Conservation (phyloP, 768 basidiomycete genomes). For the Naganishia vishniacii region DNA sequence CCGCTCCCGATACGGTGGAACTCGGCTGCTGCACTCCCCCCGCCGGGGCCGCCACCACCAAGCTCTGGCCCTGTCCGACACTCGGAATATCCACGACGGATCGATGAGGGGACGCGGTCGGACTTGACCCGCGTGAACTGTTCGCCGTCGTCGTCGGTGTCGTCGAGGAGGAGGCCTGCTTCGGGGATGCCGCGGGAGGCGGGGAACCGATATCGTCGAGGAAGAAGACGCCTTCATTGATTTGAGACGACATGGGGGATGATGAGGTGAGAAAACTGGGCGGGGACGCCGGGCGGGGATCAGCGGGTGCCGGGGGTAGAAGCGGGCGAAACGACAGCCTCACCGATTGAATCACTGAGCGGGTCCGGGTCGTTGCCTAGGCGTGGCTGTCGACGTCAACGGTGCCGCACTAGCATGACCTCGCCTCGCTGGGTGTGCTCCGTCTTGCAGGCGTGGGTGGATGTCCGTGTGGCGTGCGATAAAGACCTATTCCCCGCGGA, state of each 20-base stretch:
- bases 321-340: too few species aligned
- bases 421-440: too few species aligned
- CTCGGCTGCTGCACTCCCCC: too few species aligned
- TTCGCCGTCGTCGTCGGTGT: constrained; percentile 13
- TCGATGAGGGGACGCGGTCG: constrained; percentile 9
- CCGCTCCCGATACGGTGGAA: too few species aligned
- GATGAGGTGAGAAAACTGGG: too few species aligned
- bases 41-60: neutral
- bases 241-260: constrained; percentile 11
- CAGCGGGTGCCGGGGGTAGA: too few species aligned
- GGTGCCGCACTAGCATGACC: constrained; percentile 8
- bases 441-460: too few species aligned
- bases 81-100: constrained; percentile 9
- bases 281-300: too few species aligned
- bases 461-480: too few species aligned
- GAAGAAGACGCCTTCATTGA: constrained; percentile 20
- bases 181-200: constrained; percentile 4
- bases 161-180: neutral
- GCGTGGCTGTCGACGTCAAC: neutral
- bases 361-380: neutral
- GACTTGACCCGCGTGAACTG: constrained; percentile 4
- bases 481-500: too few species aligned
- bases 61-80: constrained; percentile 5
- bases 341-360: neutral
- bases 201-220: constrained; percentile 22